Evolutionary conservation across 768 basidiomycete species (phyloP).

Genomic region (Porpolomopsis calyptriformis): DNA sequence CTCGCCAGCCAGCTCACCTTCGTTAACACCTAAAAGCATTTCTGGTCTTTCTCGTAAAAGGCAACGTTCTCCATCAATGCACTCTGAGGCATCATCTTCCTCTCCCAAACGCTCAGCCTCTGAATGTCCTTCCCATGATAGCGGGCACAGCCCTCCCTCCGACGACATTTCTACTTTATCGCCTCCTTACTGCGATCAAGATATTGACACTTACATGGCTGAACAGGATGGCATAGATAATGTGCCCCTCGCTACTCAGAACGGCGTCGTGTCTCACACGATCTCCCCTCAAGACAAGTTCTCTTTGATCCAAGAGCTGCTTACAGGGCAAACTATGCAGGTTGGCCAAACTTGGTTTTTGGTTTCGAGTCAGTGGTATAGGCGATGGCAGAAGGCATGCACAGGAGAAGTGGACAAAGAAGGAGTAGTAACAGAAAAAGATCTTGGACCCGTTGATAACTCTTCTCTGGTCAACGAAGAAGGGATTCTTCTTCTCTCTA

Average conservation of each 20-base stretch:
- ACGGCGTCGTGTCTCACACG: constrained; percentile 14
- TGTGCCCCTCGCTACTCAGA: constrained; percentile 18
- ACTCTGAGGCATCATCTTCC: constrained; percentile 58
- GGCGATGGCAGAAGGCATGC: constrained; percentile 65
- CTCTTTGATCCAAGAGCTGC: constrained; percentile 37
- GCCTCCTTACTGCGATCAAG: constrained; percentile 34
- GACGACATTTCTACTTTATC: constrained; percentile 36
- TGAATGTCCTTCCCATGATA: constrained; percentile 44
- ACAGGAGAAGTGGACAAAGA: constrained; percentile 60
- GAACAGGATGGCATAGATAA: constrained; percentile 39
- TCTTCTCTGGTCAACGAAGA: constrained; percentile 46
- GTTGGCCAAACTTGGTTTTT: constrained; percentile 74
- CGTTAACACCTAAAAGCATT: constrained; percentile 24
- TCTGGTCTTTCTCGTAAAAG: constrained; percentile 48
- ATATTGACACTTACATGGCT: constrained; percentile 62
- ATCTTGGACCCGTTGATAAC: constrained; percentile 72
- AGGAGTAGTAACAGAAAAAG: constrained; percentile 46
- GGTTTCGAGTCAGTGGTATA: constrained; percentile 61
- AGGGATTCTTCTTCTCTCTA: constrained; percentile 33
- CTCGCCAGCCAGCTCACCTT: constrained; percentile 37
- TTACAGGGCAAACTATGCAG: constrained; percentile 39
- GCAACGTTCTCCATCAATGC: constrained; percentile 66
- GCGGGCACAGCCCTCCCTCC: constrained; percentile 27
- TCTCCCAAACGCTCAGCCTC: constrained; percentile 76
- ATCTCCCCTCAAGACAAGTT: constrained; percentile 37